Conservation (phyloP, 2,329 filamentous ascomycete genomes). For the Elsinoe batatas region DNA sequence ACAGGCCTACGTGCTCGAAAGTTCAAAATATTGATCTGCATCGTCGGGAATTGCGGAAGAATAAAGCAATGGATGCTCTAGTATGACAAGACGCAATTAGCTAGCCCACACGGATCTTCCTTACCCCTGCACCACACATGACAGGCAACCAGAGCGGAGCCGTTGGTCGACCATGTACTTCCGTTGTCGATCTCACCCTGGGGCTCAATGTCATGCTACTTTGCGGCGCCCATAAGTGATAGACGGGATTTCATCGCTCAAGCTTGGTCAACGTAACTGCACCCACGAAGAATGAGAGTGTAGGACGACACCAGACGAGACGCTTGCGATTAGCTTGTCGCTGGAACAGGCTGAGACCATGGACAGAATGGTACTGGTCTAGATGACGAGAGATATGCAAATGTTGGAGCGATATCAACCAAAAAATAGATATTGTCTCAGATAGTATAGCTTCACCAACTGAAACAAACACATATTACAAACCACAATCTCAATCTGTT, state of each 20-base stretch:
- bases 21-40: background rate
- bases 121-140: background rate
- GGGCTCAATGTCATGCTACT: background rate
- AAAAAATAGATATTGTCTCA: too few relatives aligned
- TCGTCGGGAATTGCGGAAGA: background rate
- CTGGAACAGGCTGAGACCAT: too few relatives aligned
- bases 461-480: too few relatives aligned
- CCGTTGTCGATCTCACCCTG: background rate
- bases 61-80: background rate
- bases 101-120: background rate
- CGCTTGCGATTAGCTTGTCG: too few relatives aligned
- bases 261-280: background rate
- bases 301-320: too few relatives aligned
- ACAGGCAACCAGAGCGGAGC: background rate
- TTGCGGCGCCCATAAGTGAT: background rate
- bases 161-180: background rate
- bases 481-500: too few relatives aligned
- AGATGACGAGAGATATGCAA: too few relatives aligned
- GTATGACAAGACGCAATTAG: background rate
- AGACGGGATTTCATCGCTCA: background rate
- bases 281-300: background rate
- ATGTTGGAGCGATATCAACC: too few relatives aligned
- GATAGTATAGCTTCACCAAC: too few relatives aligned
- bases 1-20: background rate
- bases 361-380: too few relatives aligned